These are phyloP conservation scores for Nepenthes mirabilis DNA, from an alignment of 148 eudicot genomes.

Conservation along the genomic window DNA sequence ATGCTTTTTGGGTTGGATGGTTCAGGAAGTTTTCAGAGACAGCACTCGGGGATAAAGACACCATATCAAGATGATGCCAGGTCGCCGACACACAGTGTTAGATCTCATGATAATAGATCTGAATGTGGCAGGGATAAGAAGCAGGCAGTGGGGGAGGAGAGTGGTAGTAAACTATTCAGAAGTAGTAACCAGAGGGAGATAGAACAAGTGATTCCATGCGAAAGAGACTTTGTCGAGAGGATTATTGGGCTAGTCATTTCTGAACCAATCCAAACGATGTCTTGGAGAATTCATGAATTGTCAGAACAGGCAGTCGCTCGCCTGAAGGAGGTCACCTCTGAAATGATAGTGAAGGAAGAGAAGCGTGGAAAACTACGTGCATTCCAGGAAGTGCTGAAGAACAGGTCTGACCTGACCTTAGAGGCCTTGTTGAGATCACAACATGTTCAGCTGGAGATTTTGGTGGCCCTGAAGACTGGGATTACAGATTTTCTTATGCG, in stretches of 20 bases:
- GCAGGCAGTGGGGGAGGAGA: conserved; percentile 31
- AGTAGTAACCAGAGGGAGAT: conserved; percentile 32
- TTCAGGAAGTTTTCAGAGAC: conserved; percentile 54
- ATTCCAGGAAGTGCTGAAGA: conserved; percentile 53
- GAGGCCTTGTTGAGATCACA: conserved; percentile 56
- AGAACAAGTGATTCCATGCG: conserved; percentile 26
- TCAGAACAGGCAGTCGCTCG: conserved; percentile 30
- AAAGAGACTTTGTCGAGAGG: conserved; percentile 54
- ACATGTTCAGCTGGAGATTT: conserved; percentile 59
- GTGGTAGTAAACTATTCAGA: conserved; percentile 33
- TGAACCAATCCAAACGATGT: conserved; percentile 55
- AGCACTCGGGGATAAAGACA: conserved; percentile 28
- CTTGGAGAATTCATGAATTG: conserved; percentile 60
- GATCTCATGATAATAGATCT: conserved; percentile 55
- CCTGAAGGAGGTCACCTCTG: conserved; percentile 53
- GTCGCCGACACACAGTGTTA: conserved; percentile 53
- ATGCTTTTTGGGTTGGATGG: conserved; percentile 28
- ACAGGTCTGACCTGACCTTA: conserved; percentile 56
- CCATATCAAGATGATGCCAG: conserved; percentile 27
- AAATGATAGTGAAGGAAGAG: conserved; percentile 42
- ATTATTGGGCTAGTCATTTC: conserved; percentile 57
- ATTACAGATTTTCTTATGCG: conserved; percentile 42
- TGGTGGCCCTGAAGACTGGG: conserved; percentile 66
- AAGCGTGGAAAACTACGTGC: conserved; percentile 43
- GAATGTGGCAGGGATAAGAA: conserved; percentile 46